Conservation (phyloP, 371 early-diverging fungal genomes). For the Blastocladiella emersonii region DNA sequence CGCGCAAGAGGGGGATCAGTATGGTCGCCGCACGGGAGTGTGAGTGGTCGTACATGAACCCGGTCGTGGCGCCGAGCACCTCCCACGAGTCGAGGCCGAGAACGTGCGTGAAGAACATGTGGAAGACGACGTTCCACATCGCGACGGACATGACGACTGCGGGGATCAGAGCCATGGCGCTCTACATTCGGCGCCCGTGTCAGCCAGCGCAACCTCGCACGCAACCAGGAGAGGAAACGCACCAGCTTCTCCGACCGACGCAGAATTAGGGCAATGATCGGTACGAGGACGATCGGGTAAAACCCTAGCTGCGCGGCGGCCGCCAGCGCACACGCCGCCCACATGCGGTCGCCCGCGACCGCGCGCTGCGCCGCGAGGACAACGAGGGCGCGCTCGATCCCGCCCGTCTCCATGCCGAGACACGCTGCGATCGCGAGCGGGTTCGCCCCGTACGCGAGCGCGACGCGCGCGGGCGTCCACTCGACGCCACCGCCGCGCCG, state of each 20-base stretch:
- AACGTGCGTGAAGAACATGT: background rate
- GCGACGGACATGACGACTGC: slow-evolving; percentile 5
- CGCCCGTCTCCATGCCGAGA: slow-evolving; percentile 52
- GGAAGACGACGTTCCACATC: background rate
- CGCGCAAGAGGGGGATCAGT: background rate
- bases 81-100: background rate
- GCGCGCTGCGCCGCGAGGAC: background rate
- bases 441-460: slow-evolving; percentile 52
- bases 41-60: slow-evolving; percentile 1
- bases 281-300: slow-evolving; percentile 66
- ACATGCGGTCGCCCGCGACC: slow-evolving; percentile 23
- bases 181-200: background rate
- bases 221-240: too few relatives aligned
- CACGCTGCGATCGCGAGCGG: slow-evolving; percentile 64
- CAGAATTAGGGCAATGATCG: slow-evolving; percentile 30
- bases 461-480: background rate
- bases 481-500: background rate
- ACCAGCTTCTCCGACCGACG: background rate
- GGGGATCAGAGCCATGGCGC: background rate
- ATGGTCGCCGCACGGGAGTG: background rate
- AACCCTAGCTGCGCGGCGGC: slow-evolving; percentile 62
- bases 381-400: slow-evolving; percentile 43
- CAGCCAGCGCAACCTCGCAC: too few relatives aligned
- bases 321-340: slow-evolving; percentile 51
- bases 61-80: background rate